phyloP scores from a whole-genome alignment of 129 eudicot species.

The Rutidosis leptorrhynchoides region DNA sequence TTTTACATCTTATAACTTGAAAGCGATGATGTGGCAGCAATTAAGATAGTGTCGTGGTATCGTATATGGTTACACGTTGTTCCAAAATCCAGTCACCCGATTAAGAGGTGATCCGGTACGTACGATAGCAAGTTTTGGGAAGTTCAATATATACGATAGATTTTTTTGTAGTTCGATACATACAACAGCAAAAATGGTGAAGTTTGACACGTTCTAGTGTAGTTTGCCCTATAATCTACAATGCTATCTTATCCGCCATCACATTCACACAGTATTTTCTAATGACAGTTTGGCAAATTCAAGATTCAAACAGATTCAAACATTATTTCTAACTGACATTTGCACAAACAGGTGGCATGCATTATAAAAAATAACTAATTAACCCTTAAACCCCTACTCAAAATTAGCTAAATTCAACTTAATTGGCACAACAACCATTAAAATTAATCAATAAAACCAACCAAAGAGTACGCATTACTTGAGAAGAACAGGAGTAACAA shows the following conservation, averaged over 20 bases:
- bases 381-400: background rate
- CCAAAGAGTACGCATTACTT: slow-evolving; percentile 44
- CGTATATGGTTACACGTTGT: too few species aligned
- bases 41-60: too few species aligned
- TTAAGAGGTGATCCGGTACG: too few species aligned
- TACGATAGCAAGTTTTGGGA: too few species aligned
- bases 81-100: too few species aligned
- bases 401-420: background rate
- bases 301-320: slow-evolving; percentile 2
- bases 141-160: too few species aligned
- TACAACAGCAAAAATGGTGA: background rate
- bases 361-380: background rate
- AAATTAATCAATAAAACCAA: slow-evolving; percentile 7
- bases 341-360: slow-evolving; percentile 28
- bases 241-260: background rate
- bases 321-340: slow-evolving; percentile 15
- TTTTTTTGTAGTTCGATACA: background rate
- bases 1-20: too few species aligned
- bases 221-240: background rate
- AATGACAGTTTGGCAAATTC: background rate
- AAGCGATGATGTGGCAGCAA: too few species aligned
- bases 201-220: background rate
- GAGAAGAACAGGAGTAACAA: slow-evolving; percentile 61
- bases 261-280: background rate
- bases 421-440: background rate